Evolutionary conservation across 2,329 filamentous ascomycete genomes (phyloP), one percentile per base, ranked within the genome.

Genomic region (Magnaporthales sp.): DNA sequence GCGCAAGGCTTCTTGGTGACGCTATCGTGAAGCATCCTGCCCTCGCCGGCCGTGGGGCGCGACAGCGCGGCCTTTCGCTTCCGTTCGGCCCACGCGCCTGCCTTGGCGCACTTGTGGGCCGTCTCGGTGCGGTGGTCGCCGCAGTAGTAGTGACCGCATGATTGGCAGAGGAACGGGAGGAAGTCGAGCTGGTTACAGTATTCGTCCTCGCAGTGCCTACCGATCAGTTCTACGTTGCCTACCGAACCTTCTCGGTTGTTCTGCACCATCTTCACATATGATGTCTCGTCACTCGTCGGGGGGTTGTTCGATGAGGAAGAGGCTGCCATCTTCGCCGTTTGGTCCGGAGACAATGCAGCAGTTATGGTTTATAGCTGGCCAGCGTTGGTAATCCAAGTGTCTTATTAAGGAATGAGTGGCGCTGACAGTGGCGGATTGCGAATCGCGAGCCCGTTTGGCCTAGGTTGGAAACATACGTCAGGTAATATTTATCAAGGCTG

Each of bases 171-270:
- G 78, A 98, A 98, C 4, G 95, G 95, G 4, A 99, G 87, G 77
- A 99, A 98, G 79, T 98, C 95, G 68, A 98, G 91, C 75, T 95
- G 91, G 76, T 93, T 90, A 83, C 95, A 99, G 83, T 92, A 96
- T 70, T 90, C 83, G 79, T 91, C 89, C 77, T 97, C 88, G 84
- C 95, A 99, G 81, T 97, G 93, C 69, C 87, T 87, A 77, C 95
- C 95, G 72, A 98, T 90, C 27, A 93, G 86, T 73, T 91, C 89
- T 63, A 93, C 89, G 78, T 97, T 93, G 67, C 68, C 70, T 68
- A 71, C 69, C 51, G 65, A 69, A 46, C 60, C 85, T 62, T 46
- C 63, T 54, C 26, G 26, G 30, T 26, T 62, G 69, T 63, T 26
- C 66, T 29, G 74, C 22, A 27, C 51, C 89, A 93, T 93, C 69